These are phyloP conservation scores for Dryas octopetala DNA, from an alignment of 306 rosid genomes.

Conservation along the genomic window DNA sequence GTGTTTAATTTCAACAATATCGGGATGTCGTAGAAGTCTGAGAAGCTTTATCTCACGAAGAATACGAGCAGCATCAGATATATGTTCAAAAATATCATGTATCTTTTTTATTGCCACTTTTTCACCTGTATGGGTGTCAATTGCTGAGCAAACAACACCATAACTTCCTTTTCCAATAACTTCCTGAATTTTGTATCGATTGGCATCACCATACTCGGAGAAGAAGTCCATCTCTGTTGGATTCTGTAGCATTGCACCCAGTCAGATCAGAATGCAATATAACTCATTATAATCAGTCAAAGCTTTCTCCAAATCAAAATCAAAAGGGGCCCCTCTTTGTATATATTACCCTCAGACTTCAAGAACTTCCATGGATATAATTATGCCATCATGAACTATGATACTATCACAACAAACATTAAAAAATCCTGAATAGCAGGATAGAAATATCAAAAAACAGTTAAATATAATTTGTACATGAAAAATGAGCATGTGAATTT, in stretches of 20 bases:
- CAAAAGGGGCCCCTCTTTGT: no score
- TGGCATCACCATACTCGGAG: conserved; percentile 91
- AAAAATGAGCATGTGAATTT: not conserved
- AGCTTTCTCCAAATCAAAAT: not conserved
- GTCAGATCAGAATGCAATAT: conserved; percentile 22
- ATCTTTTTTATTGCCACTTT: conserved; percentile 94
- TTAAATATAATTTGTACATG: not conserved
- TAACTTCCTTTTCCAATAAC: conserved; percentile 95
- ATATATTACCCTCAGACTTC: no score
- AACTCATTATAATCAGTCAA: not conserved
- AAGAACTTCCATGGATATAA: no score
- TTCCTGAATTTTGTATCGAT: conserved; percentile 83
- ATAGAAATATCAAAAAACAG: not conserved
- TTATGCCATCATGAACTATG: not conserved
- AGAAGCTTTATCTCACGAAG: conserved; percentile 98
- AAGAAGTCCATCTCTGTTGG: conserved; percentile 81
- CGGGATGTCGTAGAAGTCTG: conserved; percentile 91
- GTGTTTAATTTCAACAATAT: conserved; percentile 94
- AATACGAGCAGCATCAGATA: conserved; percentile 95
- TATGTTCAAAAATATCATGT: conserved; percentile 87
- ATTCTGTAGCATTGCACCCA: conserved; percentile 49
- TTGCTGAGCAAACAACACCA: conserved; percentile 95
- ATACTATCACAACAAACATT: not conserved
- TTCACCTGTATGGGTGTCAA: conserved; percentile 82
- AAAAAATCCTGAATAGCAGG: not conserved